Evolutionary conservation across 108 stramenopile genomes (phyloP).

Genomic region (Bacterosira constricta): DNA sequence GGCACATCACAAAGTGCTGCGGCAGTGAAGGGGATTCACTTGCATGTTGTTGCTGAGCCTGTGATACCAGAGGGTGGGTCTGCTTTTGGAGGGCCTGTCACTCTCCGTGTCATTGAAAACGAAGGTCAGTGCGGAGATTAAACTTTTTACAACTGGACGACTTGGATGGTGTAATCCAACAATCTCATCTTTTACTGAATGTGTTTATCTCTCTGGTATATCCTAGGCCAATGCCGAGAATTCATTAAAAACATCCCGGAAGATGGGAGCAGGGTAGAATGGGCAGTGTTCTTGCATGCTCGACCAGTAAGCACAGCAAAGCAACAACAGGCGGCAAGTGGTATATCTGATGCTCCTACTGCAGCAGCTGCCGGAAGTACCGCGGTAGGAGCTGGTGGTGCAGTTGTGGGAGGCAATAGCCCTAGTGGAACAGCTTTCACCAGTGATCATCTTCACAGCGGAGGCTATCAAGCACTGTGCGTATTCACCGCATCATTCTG

Average conservation of each 20-base stretch:
- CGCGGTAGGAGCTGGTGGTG: conserved; percentile 6
- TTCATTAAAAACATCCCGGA: conserved; percentile 72
- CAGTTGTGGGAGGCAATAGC: conserved; percentile 29
- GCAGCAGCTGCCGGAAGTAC: conserved; percentile 9
- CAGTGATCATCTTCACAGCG: conserved; percentile 63
- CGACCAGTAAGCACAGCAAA: conserved; percentile 78
- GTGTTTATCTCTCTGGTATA: background rate
- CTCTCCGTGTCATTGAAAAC: conserved; percentile 85
- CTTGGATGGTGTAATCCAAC: background rate
- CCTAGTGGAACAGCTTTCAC: conserved; percentile 63
- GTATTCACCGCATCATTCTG: no score
- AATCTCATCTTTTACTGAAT: background rate
- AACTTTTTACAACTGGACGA: background rate
- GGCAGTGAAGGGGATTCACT: conserved; percentile 72
- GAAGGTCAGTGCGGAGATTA: conserved; percentile 61
- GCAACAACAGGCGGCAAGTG: conserved; percentile 65
- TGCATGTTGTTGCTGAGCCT: conserved; percentile 79
- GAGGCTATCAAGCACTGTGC: conserved; percentile 88
- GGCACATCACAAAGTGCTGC: conserved; percentile 47
- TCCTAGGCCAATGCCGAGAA: conserved; percentile 58
- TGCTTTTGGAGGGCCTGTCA: conserved; percentile 81
- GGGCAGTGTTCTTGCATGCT: conserved; percentile 82
- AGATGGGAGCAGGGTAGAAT: conserved; percentile 85
- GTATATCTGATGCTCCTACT: conserved; percentile 39
- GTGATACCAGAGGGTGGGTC: conserved; percentile 82